Conservation (phyloP, 352 stramenopile species). For the Globisporangium splendens region DNA sequence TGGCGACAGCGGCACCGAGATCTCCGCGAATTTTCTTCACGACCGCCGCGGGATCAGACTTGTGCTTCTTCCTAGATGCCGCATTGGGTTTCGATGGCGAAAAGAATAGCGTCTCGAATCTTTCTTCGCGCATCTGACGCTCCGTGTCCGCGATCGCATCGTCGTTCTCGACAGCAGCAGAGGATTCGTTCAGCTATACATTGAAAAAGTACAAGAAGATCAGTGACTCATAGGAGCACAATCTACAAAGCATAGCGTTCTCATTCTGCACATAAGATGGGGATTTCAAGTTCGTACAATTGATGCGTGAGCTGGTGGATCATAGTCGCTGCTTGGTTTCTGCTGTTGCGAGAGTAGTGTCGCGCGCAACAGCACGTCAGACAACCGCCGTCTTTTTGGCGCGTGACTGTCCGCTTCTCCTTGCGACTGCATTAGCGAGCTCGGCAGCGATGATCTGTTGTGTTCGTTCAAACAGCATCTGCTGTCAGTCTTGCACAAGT, state of each 20-base stretch:
- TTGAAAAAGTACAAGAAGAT: no score
- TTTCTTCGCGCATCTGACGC: slow-evolving; percentile 51
- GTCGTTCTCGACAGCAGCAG: slow-evolving; percentile 9
- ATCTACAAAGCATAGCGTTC: not conserved
- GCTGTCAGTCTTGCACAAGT: not conserved
- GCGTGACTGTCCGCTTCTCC: slow-evolving; percentile 6
- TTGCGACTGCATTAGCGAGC: slow-evolving; percentile 10
- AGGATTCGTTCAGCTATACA: not conserved
- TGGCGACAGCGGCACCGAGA: slow-evolving; percentile 53
- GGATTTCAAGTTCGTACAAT: not conserved
- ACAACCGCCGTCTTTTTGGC: slow-evolving; percentile 32
- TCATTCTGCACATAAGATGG: not conserved
- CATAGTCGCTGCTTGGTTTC: slow-evolving; percentile 1
- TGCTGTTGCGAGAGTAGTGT: slow-evolving; percentile 56
- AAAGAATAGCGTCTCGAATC: slow-evolving; percentile 50
- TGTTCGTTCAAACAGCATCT: not conserved
- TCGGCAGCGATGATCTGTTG: slow-evolving; percentile 6
- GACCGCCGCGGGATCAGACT: slow-evolving; percentile 14
- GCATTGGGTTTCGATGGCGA: slow-evolving; percentile 36
- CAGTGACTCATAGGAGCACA: not conserved
- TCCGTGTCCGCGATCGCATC: slow-evolving; percentile 62
- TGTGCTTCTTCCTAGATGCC: slow-evolving; percentile 16
- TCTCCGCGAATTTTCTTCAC: slow-evolving; percentile 48
- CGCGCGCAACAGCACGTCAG: slow-evolving; percentile 55
- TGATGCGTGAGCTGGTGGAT: slow-evolving; percentile 1